A percentile compares a stretch with the other conserved stretches of the same genome.
Evolutionary conservation across 2,329 filamentous ascomycete genomes (phyloP).

Genomic region (Calonectria montana): DNA sequence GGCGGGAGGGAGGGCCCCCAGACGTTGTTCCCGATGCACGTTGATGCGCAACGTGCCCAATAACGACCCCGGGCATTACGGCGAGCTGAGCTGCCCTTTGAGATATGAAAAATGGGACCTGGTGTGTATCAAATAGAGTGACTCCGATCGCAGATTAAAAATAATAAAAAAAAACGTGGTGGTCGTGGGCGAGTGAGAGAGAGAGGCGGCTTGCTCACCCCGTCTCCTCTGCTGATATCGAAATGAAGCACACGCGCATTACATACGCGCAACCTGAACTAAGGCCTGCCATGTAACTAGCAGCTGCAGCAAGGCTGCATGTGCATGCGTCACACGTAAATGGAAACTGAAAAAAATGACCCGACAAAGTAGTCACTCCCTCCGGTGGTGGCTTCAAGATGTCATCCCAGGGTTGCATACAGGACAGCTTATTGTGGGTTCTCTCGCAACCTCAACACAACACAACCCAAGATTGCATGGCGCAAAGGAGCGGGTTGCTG

Average conservation of each 20-base stretch:
- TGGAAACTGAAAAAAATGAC: not conserved
- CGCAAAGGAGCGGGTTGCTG: not conserved
- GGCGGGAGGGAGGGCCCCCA: not conserved
- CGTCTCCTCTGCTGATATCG: not conserved
- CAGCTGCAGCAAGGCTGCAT: not conserved
- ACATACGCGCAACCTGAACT: not conserved
- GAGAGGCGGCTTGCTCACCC: not conserved
- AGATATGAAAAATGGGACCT: not conserved
- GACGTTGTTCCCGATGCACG: not conserved
- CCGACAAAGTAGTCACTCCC: not conserved
- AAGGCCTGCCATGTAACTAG: not conserved
- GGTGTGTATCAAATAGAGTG: not conserved
- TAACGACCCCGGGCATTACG: not conserved
- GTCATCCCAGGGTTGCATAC: slow-evolving; percentile 2
- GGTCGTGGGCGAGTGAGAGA: not conserved
- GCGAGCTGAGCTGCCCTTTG: not conserved
- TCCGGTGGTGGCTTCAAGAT: not conserved
- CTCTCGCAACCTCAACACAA: not conserved
- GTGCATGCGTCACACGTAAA: not conserved
- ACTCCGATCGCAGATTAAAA: not conserved
- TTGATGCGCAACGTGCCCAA: not conserved
- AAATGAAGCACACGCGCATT: not conserved
- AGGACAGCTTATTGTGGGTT: slow-evolving; percentile 3
- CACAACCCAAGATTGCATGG: not conserved
- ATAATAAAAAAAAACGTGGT: not conserved